Evolutionary conservation across 2,329 filamentous ascomycete genomes (phyloP), one percentile per base, ranked within the genome.

Genomic region (Xylaria hypoxylon): DNA sequence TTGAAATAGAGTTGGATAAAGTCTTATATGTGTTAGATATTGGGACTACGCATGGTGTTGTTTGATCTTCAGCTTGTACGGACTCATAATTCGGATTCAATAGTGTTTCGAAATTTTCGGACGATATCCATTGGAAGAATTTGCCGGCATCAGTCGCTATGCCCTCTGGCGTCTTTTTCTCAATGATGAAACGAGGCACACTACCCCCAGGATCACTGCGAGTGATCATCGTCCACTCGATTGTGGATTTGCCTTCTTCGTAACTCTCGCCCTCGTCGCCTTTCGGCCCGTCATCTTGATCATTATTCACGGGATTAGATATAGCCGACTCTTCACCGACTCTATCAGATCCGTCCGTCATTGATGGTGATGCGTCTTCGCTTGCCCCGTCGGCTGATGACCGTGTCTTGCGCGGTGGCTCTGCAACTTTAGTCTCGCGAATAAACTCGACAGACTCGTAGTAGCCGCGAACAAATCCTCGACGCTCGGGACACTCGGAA

Each of bases 361-460:
- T 68, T 70, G 74, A 66, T 67, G 77, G 71, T 51, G 74, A 17
- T 13, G 48, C 22, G 15, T 75, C 76, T 10, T 79, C 77, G 24
- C 74, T 75, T 44, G 72, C 70, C 2, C 85, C 70, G 66, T 86
- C 81, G 3, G 80, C 76, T 0, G 83, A 82, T 19, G 84, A 86
- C 28, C 78, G 75, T 5, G 79, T 79, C 68, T 80, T 80, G 35
- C 80, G 80, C 10, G 80, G 68, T 2, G 80, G 77, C 69, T 82
- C 77, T 48, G 83, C 81, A 10, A 89, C 76, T 0, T 90, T 90
- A 15, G 97, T 86, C 79, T 98, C 94, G 56, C 94, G 86, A 64
- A 97, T 94, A 71, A 97, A 85, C 79, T 98, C 95, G 17, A 97
- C 91, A 1, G 92, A 96, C 81, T 97, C 94, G 73, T 97, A 98